Conservation (phyloP, 805 yeast species). For the Suhomyces prunicola region DNA sequence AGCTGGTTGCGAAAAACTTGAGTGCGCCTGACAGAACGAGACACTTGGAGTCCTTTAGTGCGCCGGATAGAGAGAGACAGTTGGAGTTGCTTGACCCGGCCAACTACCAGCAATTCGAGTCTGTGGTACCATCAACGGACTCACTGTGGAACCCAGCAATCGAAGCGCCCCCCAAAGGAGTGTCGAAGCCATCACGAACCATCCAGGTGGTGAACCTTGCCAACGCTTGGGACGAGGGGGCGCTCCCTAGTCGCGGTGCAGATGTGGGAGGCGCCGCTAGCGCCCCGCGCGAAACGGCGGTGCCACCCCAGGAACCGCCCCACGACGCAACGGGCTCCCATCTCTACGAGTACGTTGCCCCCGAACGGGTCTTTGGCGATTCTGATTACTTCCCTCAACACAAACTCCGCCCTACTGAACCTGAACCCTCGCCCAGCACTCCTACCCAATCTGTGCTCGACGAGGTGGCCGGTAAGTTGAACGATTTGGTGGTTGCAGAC, state of each 20-base stretch:
- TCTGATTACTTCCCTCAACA: slow-evolving; percentile 32
- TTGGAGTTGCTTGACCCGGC: slow-evolving; percentile 26
- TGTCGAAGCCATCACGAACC: neutral
- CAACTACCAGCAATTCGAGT: slow-evolving; percentile 23
- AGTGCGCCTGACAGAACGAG: neutral
- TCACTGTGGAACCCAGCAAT: slow-evolving; percentile 44
- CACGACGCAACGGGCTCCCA: neutral
- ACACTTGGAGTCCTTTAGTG: slow-evolving; percentile 8
- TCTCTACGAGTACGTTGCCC: slow-evolving; percentile 5
- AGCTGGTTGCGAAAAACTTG: neutral
- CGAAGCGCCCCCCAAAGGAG: slow-evolving; percentile 40
- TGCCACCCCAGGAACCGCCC: neutral
- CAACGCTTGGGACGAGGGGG: slow-evolving; percentile 27
- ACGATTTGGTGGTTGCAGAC: slow-evolving; percentile 8
- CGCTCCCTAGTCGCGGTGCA: neutral
- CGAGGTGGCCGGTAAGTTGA: slow-evolving; percentile 10
- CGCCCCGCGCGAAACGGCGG: neutral
- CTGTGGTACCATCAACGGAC: slow-evolving; percentile 14
- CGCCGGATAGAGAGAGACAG: neutral
- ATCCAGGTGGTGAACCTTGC: slow-evolving; percentile 13
- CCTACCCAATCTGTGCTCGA: slow-evolving; percentile 1
- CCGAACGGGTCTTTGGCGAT: slow-evolving; percentile 32
- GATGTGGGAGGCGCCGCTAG: neutral
- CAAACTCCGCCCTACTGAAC: slow-evolving; percentile 7
- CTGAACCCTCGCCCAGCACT: neutral